phyloP scores from a whole-genome alignment of 768 basidiomycete genomes.

The Tulasnella sp. region DNA sequence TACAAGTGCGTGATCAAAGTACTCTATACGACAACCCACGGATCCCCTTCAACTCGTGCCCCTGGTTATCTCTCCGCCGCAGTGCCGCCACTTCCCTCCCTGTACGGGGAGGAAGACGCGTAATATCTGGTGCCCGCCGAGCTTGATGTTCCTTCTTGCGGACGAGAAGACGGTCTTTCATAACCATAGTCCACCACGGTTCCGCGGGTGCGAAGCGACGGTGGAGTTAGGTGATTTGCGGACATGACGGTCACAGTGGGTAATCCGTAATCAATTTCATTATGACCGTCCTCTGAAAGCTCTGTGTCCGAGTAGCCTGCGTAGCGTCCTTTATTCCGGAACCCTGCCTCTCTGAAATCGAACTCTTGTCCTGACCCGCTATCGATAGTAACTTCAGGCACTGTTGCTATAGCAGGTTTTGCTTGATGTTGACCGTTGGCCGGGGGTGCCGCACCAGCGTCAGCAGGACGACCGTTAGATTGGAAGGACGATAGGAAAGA shows the following conservation, averaged over 20 bases:
- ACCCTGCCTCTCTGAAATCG: not conserved
- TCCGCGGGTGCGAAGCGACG: not conserved
- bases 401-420: not conserved
- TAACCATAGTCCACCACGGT: not conserved
- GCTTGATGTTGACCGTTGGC: not conserved
- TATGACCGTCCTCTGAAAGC: not conserved
- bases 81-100: not conserved
- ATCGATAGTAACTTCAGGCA: not conserved
- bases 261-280: not conserved
- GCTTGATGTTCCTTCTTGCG: not conserved
- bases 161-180: not conserved
- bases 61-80: not conserved
- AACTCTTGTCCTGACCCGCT: not conserved
- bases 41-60: not conserved
- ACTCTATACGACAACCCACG: not conserved
- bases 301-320: not conserved
- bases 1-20: too few species aligned
- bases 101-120: not conserved
- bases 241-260: not conserved
- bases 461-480: not conserved
- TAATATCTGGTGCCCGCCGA: not conserved
- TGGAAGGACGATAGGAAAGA: constrained; percentile 6
- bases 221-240: not conserved
- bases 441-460: not conserved
- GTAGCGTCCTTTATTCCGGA: not conserved